Percentiles rank a stretch among this genome's conserved stretches.
Conservation (phyloP, 129 eudicot species). For the Lactuca sativa region DNA sequence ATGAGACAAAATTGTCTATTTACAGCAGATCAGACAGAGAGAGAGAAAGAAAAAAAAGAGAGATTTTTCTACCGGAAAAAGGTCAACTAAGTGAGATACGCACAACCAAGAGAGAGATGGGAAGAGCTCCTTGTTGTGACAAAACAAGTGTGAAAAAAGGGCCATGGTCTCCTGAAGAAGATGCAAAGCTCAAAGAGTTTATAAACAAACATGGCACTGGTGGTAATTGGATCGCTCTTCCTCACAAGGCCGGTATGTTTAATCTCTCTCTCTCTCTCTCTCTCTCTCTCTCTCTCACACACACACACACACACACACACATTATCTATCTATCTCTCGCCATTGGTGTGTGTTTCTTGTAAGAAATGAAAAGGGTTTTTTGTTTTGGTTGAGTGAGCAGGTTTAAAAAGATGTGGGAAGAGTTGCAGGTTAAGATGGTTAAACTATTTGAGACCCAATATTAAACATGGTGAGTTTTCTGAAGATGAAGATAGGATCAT, state of each 20-base stretch:
- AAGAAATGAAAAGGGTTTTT: background rate
- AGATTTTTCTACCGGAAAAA: constrained; percentile 26
- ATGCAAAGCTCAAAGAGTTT: constrained; percentile 62
- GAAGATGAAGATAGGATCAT: constrained; percentile 87
- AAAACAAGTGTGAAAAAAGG: constrained; percentile 75
- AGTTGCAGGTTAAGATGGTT: constrained; percentile 87
- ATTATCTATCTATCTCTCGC: background rate
- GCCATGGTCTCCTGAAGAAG: constrained; percentile 84
- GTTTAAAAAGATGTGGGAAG: constrained; percentile 73
- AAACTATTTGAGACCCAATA: constrained; percentile 87
- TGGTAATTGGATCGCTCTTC: constrained; percentile 75
- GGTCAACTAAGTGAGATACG: constrained; percentile 36
- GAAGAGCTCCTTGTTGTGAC: constrained; percentile 86
- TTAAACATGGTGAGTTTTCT: constrained; percentile 91
- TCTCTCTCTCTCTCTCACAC: background rate
- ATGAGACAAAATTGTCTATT: constrained; percentile 31
- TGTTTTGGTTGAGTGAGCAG: constrained; percentile 24
- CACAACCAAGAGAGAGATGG: constrained; percentile 40
- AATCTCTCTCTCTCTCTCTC: background rate
- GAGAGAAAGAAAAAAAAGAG: constrained; percentile 12
- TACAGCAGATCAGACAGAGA: constrained; percentile 22
- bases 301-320: too few species aligned
- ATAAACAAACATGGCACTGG: constrained; percentile 59
- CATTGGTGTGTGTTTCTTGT: constrained; percentile 2
- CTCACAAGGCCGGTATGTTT: constrained; percentile 63